Evolutionary conservation across 2,329 filamentous ascomycete genomes (phyloP).

Genomic region (Lecanicillium sp.): DNA sequence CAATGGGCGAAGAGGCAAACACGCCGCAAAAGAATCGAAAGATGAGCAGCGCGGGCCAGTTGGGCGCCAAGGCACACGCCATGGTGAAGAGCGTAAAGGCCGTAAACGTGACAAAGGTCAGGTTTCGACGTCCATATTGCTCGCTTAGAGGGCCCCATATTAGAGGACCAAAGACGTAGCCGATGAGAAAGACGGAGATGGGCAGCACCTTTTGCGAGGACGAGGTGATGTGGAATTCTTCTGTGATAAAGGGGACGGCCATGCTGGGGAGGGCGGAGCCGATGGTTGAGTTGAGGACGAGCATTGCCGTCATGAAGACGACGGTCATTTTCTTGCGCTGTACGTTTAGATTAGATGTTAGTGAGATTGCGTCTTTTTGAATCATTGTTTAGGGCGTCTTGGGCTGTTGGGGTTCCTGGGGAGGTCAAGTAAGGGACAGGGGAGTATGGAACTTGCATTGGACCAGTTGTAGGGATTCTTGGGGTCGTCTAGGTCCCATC

Average conservation of each 20-base stretch:
- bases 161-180: conserved; percentile 53
- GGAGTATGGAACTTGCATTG: conserved; percentile 24
- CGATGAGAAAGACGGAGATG: conserved; percentile 55
- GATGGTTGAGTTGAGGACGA: conserved; percentile 61
- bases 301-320: conserved; percentile 44
- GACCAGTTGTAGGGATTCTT: conserved; percentile 49
- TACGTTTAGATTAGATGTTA: not conserved
- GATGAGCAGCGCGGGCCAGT: conserved; percentile 42
- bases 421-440: too few species aligned
- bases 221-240: conserved; percentile 47
- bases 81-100: conserved; percentile 44
- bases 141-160: conserved; percentile 60
- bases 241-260: conserved; percentile 47
- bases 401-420: not conserved
- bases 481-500: conserved; percentile 38
- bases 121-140: conserved; percentile 47
- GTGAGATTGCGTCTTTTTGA: too few species aligned
- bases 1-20: conserved; percentile 50
- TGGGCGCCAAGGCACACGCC: conserved; percentile 46
- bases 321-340: conserved; percentile 47
- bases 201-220: conserved; percentile 41
- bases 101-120: conserved; percentile 36
- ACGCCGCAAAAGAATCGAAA: conserved; percentile 47
- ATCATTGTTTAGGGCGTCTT: too few species aligned
- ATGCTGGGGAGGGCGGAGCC: conserved; percentile 57